A percentile compares a stretch with the other conserved stretches of the same genome.
These are phyloP conservation scores for Didymella glomerata DNA, from an alignment of 2,329 filamentous ascomycete genomes.

Conservation along the genomic window DNA sequence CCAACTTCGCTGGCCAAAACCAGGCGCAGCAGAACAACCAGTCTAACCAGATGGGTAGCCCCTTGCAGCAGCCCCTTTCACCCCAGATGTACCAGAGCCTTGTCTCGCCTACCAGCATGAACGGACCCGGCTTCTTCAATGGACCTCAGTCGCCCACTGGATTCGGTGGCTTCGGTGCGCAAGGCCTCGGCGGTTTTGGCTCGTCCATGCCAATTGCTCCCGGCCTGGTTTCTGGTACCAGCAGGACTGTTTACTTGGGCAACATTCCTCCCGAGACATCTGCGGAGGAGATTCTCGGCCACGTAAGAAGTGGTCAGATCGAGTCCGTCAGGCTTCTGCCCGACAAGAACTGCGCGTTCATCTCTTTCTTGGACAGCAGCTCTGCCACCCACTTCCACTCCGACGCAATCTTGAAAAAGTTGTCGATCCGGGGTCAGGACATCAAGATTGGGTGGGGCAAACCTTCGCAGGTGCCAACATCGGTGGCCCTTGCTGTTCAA, in stretches of 20 bases:
- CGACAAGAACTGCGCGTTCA: constrained; percentile 99
- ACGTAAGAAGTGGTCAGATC: constrained; percentile 96
- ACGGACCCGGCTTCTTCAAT: constrained; percentile 79
- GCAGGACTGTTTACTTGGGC: constrained; percentile 94
- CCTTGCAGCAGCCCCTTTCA: constrained; percentile 74
- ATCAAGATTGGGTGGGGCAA: constrained; percentile 99
- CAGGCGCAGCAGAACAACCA: constrained; percentile 69
- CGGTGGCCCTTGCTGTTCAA: constrained; percentile 95
- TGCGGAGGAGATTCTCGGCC: constrained; percentile 94
- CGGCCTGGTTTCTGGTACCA: constrained; percentile 87
- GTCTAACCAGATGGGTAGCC: constrained; percentile 73
- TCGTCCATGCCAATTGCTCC: constrained; percentile 79
- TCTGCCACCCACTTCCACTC: constrained; percentile 99
- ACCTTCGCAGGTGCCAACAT: constrained; percentile 96
- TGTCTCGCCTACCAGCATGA: constrained; percentile 84
- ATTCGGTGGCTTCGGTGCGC: constrained; percentile 70
- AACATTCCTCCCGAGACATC: constrained; percentile 98
- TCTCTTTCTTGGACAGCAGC: constrained; percentile 97
- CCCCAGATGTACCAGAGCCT: constrained; percentile 85
- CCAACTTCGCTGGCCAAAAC: constrained; percentile 66
- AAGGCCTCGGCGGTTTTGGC: constrained; percentile 69
- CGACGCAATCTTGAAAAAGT: constrained; percentile 98
- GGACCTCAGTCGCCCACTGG: constrained; percentile 85
- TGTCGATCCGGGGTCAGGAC: constrained; percentile 97
- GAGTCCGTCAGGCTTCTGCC: constrained; percentile 97